Evolutionary conservation across 345 rosid species (phyloP).

Genomic region (Dovyalis caffra): DNA sequence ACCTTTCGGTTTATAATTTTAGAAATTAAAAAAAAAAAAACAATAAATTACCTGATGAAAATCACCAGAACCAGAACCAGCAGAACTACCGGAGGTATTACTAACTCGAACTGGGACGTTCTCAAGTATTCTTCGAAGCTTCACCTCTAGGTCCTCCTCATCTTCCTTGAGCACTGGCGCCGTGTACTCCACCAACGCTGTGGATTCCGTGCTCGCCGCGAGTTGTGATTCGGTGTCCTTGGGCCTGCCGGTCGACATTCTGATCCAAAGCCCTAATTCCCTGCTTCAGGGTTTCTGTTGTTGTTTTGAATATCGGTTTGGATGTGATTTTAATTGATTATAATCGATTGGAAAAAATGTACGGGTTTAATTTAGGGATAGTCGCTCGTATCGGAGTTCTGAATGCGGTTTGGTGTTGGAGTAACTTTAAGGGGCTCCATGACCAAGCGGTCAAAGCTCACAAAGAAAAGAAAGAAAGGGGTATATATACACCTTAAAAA

Average conservation of each 20-base stretch:
- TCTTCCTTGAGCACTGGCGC: slow-evolving; percentile 73
- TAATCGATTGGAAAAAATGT: background rate
- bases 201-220: slow-evolving; percentile 30
- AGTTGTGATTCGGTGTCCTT: slow-evolving; percentile 47
- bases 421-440: background rate
- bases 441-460: background rate
- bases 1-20: background rate
- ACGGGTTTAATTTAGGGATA: background rate
- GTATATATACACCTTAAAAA: too few relatives aligned
- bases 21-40: background rate
- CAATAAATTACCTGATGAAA: slow-evolving; percentile 73
- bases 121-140: slow-evolving; percentile 87
- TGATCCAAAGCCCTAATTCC: slow-evolving; percentile 28
- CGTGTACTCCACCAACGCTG: slow-evolving; percentile 72
- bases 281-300: background rate
- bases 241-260: slow-evolving; percentile 58
- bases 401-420: background rate
- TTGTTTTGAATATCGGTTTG: background rate
- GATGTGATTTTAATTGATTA: background rate
- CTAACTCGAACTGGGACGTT: slow-evolving; percentile 96
- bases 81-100: slow-evolving; percentile 96
- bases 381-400: background rate
- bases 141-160: slow-evolving; percentile 87
- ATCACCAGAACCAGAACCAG: slow-evolving; percentile 95
- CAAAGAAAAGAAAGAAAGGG: too few relatives aligned